Conservation (phyloP, 345 rosid species). For the Alliaria petiolata region DNA sequence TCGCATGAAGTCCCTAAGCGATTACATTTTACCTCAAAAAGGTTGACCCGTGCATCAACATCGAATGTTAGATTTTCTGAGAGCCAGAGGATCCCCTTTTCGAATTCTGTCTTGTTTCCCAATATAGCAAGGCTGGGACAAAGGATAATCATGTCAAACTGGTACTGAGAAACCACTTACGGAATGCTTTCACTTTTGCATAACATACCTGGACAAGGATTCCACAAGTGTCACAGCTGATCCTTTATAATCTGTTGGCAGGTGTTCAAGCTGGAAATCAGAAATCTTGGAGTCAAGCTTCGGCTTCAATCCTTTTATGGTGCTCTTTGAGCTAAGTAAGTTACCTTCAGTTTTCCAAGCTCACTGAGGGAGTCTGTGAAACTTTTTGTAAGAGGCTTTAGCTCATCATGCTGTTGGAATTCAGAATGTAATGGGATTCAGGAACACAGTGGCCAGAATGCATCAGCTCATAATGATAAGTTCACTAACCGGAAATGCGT, state of each 20-base stretch:
- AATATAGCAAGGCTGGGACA: constrained; percentile 76
- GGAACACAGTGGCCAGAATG: background rate
- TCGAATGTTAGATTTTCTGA: constrained; percentile 77
- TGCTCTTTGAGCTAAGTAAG: constrained; percentile 4
- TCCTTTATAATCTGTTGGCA: constrained; percentile 80
- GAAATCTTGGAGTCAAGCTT: constrained; percentile 18
- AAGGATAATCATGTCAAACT: constrained; percentile 23
- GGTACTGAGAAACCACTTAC: background rate
- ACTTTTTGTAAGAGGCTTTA: constrained; percentile 77
- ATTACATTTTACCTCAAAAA: constrained; percentile 78
- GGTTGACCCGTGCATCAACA: constrained; percentile 84
- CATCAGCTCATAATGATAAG: background rate
- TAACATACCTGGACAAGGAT: constrained; percentile 74
- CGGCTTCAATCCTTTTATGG: background rate
- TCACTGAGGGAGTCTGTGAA: constrained; percentile 91
- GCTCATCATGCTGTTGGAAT: constrained; percentile 79
- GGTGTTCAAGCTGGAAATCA: constrained; percentile 78
- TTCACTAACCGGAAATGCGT: constrained; percentile 85
- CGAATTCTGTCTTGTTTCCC: constrained; percentile 86
- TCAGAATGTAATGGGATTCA: constrained; percentile 15
- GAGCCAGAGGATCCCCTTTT: constrained; percentile 78
- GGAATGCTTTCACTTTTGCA: constrained; percentile 1
- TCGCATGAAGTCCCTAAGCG: background rate
- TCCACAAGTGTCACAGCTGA: constrained; percentile 89
- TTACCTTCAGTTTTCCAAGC: constrained; percentile 93